Conservation (phyloP, 2,329 filamentous ascomycete genomes). For the Fusarium buxicola region DNA sequence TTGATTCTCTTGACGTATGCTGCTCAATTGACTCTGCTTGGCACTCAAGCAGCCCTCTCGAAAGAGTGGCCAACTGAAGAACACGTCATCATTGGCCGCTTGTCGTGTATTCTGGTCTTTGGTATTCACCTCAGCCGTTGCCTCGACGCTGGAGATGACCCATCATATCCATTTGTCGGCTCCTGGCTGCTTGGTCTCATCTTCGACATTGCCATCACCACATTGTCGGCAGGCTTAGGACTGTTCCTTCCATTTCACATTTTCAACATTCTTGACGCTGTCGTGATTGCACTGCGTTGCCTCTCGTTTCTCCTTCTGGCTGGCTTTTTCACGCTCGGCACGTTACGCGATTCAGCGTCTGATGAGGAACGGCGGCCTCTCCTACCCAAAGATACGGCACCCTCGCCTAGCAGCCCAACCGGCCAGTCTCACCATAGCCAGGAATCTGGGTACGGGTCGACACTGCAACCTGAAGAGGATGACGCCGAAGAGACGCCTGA, state of each 20-base stretch:
- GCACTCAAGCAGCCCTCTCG: constrained; percentile 50
- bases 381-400: constrained; percentile 52
- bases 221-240: constrained; percentile 36
- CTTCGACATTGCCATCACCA: constrained; percentile 64
- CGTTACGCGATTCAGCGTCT: constrained; percentile 42
- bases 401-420: constrained; percentile 40
- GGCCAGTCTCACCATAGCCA: constrained; percentile 35
- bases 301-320: constrained; percentile 35
- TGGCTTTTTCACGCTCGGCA: constrained; percentile 24
- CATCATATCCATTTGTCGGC: constrained; percentile 73
- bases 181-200: constrained; percentile 69
- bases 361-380: constrained; percentile 71
- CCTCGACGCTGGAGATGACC: constrained; percentile 60
- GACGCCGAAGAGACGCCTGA: constrained; percentile 58
- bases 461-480: constrained; percentile 52
- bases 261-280: constrained; percentile 43
- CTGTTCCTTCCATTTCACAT: constrained; percentile 8
- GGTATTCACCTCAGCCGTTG: constrained; percentile 69
- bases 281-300: constrained; percentile 33
- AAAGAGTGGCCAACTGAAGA: constrained; percentile 58
- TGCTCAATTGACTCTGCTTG: constrained; percentile 58
- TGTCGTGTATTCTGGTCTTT: constrained; percentile 74
- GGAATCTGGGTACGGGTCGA: constrained; percentile 57
- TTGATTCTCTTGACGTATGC: constrained; percentile 60
- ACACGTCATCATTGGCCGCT: constrained; percentile 65